A percentile compares a stretch with the other conserved stretches of the same genome.
Conservation (phyloP, 441 rosid genomes). For the Omphalea diandra region DNA sequence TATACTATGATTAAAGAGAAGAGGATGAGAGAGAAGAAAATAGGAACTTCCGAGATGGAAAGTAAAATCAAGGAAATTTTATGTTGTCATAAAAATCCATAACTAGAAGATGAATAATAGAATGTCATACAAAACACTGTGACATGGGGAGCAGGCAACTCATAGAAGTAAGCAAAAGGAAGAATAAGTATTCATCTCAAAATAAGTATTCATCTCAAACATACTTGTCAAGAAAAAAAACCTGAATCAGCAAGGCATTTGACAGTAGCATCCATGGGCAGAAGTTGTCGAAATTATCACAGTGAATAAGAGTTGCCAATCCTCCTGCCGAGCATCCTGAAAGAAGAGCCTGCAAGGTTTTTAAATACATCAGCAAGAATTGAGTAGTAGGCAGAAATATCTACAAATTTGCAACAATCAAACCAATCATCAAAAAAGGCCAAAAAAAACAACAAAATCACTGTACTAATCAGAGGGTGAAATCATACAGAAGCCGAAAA, state of each 20-base stretch:
- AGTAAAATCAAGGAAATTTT: not conserved
- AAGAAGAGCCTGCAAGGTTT: slow-evolving; percentile 67
- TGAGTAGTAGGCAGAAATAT: not conserved
- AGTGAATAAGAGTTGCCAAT: slow-evolving; percentile 83
- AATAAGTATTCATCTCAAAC: slow-evolving; percentile 26
- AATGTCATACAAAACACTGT: slow-evolving; percentile 10
- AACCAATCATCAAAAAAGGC: not conserved
- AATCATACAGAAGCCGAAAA: too few species aligned
- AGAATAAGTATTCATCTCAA: too few species aligned
- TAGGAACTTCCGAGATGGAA: not conserved
- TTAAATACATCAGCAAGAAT: not conserved
- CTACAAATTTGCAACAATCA: not conserved
- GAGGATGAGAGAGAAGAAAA: not conserved
- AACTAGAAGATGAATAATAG: not conserved
- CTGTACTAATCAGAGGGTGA: not conserved
- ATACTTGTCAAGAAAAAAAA: slow-evolving; percentile 92
- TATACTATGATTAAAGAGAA: not conserved
- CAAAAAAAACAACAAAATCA: not conserved
- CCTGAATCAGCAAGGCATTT: slow-evolving; percentile 96
- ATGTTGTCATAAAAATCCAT: not conserved
- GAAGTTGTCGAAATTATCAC: slow-evolving; percentile 66
- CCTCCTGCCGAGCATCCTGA: slow-evolving; percentile 99
- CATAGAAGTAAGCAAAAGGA: too few species aligned
- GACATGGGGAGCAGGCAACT: not conserved
- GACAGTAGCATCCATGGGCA: slow-evolving; percentile 66